These are phyloP conservation scores for Rhizoclosmatium sp. DNA, from an alignment of 192 early-diverging fungal genomes.

Conservation along the genomic window DNA sequence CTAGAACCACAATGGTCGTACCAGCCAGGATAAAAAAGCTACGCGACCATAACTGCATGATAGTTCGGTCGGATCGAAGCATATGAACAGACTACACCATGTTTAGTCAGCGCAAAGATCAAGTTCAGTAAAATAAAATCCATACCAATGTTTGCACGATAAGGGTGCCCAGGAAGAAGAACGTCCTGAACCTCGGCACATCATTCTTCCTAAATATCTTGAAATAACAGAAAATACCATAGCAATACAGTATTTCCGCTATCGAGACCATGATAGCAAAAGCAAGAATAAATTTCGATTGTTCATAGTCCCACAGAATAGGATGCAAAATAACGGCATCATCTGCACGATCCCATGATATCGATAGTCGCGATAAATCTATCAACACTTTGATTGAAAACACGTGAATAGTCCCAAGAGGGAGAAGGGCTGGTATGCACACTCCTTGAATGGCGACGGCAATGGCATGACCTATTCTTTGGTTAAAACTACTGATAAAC, in stretches of 20 bases:
- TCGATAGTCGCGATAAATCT: too few species aligned
- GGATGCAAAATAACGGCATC: not conserved
- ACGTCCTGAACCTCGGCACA: not conserved
- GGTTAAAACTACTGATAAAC: too few species aligned
- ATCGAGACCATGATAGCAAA: not conserved
- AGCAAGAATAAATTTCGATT: not conserved
- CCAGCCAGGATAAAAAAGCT: not conserved
- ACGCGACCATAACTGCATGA: not conserved
- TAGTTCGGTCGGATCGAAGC: not conserved
- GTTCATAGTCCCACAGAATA: not conserved
- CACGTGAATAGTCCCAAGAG: too few species aligned
- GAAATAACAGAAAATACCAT: not conserved
- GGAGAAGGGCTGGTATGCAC: too few species aligned
- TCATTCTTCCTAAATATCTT: not conserved
- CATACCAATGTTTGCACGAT: not conserved
- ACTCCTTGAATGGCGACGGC: too few species aligned
- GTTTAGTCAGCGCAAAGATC: not conserved
- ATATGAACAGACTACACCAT: not conserved
- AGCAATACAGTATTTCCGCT: not conserved
- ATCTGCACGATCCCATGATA: not conserved
- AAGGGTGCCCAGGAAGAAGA: constrained; percentile 1
- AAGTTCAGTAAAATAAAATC: not conserved
- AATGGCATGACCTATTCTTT: too few species aligned
- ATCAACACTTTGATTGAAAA: too few species aligned
- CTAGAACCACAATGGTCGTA: not conserved